These are phyloP conservation scores for Xylariaceae sp. DNA, from an alignment of 2,329 filamentous ascomycete genomes.

Conservation along the genomic window DNA sequence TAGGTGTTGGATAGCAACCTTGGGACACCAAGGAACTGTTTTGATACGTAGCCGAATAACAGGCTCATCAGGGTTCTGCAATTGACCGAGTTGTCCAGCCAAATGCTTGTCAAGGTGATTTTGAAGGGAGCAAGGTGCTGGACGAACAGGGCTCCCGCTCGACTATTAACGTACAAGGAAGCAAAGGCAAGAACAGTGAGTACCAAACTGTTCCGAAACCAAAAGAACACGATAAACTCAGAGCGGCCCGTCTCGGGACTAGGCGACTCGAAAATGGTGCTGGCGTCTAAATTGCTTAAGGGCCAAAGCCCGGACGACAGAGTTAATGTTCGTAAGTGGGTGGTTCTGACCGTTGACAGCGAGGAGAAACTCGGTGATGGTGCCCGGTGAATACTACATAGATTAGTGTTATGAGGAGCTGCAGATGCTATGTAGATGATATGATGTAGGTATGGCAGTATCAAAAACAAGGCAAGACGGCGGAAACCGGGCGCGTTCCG, in stretches of 20 bases:
- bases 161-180: not conserved
- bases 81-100: not conserved
- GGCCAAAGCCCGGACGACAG: constrained; percentile 1
- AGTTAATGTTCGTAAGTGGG: constrained; percentile 9
- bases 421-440: not conserved
- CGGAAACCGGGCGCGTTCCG: constrained; percentile 3
- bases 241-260: constrained; percentile 3
- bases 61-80: not conserved
- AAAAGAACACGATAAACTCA: not conserved
- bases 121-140: not conserved
- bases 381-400: constrained; percentile 7
- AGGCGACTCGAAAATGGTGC: not conserved
- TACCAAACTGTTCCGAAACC: constrained; percentile 3
- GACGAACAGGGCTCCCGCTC: not conserved
- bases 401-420: constrained; percentile 14
- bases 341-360: not conserved
- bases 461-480: not conserved
- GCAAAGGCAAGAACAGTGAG: not conserved
- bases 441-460: not conserved
- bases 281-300: not conserved
- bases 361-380: not conserved
- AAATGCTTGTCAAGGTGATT: not conserved
- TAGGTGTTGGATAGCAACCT: not conserved
- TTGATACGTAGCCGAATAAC: not conserved
- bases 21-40: not conserved